Percentiles rank a stretch among this genome's conserved stretches.
These are phyloP conservation scores for Arthroderma uncinatum DNA, from an alignment of 2,329 filamentous ascomycete species.

Conservation along the genomic window DNA sequence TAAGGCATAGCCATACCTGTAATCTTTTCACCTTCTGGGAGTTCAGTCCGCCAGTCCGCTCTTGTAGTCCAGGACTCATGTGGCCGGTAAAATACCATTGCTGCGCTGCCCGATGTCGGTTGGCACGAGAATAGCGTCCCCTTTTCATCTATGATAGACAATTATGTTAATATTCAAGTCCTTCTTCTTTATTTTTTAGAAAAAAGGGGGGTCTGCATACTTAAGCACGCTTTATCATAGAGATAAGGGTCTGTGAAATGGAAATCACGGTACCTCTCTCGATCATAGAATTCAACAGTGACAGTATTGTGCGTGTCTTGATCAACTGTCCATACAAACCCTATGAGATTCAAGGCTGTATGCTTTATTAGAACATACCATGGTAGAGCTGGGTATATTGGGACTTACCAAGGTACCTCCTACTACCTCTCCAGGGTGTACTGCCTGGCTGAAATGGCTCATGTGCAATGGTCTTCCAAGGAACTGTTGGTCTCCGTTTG, in stretches of 20 bases:
- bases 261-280: slow-evolving; percentile 82
- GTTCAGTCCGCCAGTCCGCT: slow-evolving; percentile 74
- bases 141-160: slow-evolving; percentile 47
- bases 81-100: slow-evolving; percentile 87
- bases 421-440: slow-evolving; percentile 89
- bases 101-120: slow-evolving; percentile 54
- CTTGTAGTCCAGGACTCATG: slow-evolving; percentile 94
- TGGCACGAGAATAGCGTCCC: slow-evolving; percentile 78
- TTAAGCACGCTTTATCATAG: slow-evolving; percentile 92
- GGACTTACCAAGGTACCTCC: slow-evolving; percentile 67
- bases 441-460: slow-evolving; percentile 84
- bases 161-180: neutral
- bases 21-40: slow-evolving; percentile 80
- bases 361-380: slow-evolving; percentile 19
- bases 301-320: slow-evolving; percentile 90
- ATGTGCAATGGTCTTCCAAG: slow-evolving; percentile 58
- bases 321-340: slow-evolving; percentile 93
- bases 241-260: slow-evolving; percentile 94
- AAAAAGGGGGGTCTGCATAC: slow-evolving; percentile 29
- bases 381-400: neutral
- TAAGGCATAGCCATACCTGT: slow-evolving; percentile 32
- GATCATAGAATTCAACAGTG: slow-evolving; percentile 95
- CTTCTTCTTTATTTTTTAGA: neutral
- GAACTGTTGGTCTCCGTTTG: slow-evolving; percentile 42
- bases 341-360: slow-evolving; percentile 65